These are phyloP conservation scores for Epithemia pelagica DNA, from an alignment of 108 stramenopile genomes.

Conservation along the genomic window DNA sequence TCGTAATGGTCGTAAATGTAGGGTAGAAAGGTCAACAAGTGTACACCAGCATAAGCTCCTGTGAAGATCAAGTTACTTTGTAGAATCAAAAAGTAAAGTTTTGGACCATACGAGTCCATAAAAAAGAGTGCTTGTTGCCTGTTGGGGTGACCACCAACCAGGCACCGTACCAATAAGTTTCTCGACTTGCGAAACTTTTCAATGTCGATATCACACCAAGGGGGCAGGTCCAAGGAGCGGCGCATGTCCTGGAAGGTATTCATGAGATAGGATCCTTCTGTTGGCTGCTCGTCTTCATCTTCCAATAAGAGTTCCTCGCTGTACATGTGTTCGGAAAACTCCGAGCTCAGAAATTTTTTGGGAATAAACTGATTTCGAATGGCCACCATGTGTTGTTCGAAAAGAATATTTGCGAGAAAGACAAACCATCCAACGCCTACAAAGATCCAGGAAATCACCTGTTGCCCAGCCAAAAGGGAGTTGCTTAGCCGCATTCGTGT, in stretches of 20 bases:
- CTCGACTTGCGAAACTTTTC: slow-evolving; percentile 12
- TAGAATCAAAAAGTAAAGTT: slow-evolving; percentile 17
- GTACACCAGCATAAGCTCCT: slow-evolving; percentile 17
- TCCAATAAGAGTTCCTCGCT: background rate
- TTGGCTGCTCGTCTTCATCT: background rate
- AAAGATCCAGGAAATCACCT: slow-evolving; percentile 31
- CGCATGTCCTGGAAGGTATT: background rate
- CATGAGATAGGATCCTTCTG: background rate
- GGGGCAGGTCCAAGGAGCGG: slow-evolving; percentile 7
- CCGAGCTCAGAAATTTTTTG: background rate
- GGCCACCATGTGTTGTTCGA: slow-evolving; percentile 20
- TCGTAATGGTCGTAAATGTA: background rate
- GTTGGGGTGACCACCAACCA: slow-evolving; percentile 14
- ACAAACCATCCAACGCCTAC: slow-evolving; percentile 23
- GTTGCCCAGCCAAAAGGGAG: no score
- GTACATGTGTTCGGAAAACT: background rate
- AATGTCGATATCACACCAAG: slow-evolving; percentile 22
- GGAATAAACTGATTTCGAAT: slow-evolving; percentile 15
- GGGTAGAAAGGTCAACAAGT: slow-evolving; percentile 16
- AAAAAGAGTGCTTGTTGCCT: slow-evolving; percentile 26
- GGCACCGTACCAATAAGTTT: background rate
- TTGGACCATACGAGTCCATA: slow-evolving; percentile 25
- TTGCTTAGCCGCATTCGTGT: no score
- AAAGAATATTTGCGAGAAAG: slow-evolving; percentile 12
- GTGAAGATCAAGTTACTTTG: slow-evolving; percentile 26